These are phyloP conservation scores for Solanum bulbocastanum DNA, from an alignment of 257 asterid species.

Conservation along the genomic window DNA sequence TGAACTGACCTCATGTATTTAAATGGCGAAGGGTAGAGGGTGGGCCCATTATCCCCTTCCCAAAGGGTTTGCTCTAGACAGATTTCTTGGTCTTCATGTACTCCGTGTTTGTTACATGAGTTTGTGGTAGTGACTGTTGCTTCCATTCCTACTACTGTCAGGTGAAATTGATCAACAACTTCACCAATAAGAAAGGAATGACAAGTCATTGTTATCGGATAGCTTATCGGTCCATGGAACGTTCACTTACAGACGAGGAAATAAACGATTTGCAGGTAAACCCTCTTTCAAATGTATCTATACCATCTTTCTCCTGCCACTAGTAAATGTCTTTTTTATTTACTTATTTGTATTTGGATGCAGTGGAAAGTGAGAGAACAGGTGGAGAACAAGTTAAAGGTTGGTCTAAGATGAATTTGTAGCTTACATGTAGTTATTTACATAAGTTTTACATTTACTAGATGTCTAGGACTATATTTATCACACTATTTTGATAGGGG, in stretches of 20 bases:
- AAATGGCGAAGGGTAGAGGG: background rate
- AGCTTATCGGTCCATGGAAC: conserved; percentile 86
- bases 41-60: background rate
- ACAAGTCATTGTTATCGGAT: conserved; percentile 86
- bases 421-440: background rate
- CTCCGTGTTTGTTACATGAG: background rate
- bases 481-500: background rate
- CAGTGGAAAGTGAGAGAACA: conserved; percentile 93
- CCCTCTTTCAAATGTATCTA: background rate
- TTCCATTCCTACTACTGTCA: conserved; percentile 3
- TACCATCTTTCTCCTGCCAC: background rate
- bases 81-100: background rate
- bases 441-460: background rate
- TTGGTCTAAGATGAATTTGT: conserved; percentile 60
- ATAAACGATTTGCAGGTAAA: conserved; percentile 82
- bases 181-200: conserved; percentile 93
- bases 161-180: conserved; percentile 69
- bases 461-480: background rate
- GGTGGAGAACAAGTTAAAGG: conserved; percentile 71
- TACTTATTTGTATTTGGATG: conserved; percentile 1
- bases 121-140: background rate
- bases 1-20: background rate
- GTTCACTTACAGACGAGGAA: conserved; percentile 87
- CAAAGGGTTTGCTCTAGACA: background rate
- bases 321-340: background rate